Evolutionary conservation across 441 rosid species (phyloP).

Genomic region (Gossypium schwendimanii): DNA sequence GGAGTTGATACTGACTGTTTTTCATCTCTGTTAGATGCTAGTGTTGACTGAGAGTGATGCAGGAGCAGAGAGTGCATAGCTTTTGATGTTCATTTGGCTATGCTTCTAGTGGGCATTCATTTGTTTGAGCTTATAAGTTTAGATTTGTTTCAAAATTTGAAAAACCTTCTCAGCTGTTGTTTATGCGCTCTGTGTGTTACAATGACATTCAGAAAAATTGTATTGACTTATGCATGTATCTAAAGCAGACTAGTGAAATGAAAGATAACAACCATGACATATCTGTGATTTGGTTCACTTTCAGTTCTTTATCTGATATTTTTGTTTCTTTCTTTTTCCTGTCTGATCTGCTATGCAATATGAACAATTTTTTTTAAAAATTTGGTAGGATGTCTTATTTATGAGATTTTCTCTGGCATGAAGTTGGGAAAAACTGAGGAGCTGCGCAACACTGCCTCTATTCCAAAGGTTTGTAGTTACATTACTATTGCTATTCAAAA

Average conservation of each 20-base stretch:
- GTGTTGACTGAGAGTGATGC: neutral
- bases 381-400: conserved; percentile 74
- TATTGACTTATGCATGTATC: neutral
- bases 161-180: neutral
- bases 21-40: neutral
- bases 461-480: conserved; percentile 70
- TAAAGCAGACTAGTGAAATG: neutral
- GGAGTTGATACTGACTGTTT: neutral
- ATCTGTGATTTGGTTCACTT: neutral
- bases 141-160: neutral
- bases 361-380: conserved; percentile 1
- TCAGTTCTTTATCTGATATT: neutral
- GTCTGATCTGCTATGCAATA: neutral
- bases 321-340: neutral
- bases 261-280: neutral
- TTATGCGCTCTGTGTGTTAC: neutral
- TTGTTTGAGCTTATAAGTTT: neutral
- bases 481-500: neutral
- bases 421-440: conserved; percentile 94
- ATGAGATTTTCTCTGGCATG: conserved; percentile 82
- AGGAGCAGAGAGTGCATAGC: neutral
- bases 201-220: neutral
- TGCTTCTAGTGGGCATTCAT: neutral
- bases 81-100: neutral
- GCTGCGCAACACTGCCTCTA: conserved; percentile 80